Base-by-base conservation (phyloP, 352 stramenopile genomes). In the Phytopythium delawarense region DNA sequence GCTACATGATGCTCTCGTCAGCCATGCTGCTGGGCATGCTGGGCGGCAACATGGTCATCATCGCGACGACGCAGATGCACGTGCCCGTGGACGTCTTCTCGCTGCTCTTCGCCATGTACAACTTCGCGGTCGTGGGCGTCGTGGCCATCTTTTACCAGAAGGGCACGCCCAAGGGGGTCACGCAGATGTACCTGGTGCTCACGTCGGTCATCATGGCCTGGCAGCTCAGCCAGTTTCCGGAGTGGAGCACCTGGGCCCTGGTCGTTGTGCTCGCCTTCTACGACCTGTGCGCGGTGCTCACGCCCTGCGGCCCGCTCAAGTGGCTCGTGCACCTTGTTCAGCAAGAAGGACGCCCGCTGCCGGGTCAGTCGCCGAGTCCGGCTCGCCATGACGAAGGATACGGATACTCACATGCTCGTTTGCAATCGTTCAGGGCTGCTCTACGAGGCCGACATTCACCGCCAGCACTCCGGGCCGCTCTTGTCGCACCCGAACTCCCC, bases 251-350 rank as follows among this genome's bases (percentile, higher is more conserved):
- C 16, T 98, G 91, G 91, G 87, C 87, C 0, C 69, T 98, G 5
- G 80, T 97, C 20, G 84, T 98, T 15, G 96, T 99, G 54, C 81
- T 99, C 40, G 98, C 96, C 1, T 89, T 99, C 40, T 99, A 99
- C 75, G 98, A 99, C 78, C 74, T 99, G n/a, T 99, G 96, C 66
- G 98, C 98, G 4, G 98, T 99, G 9, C 74, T 99, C n/a, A 98
- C 96, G n/a, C 98, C 98, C 0, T 99, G 96, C 75, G 98, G 98
- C 6, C 98, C 98, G 23, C 72, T 99, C 28, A 98, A 98, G 62
- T 96, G 90, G 58, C 79, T 99, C 18, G 94, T 96, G 13, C 92
- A 98, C 54, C 75, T 99, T 2, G 96, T 99, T 60, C 91, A 98
- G 61, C 81, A 97, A 57, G 81, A 96, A 67, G 85, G 87, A 15